A percentile compares a stretch with the other conserved stretches of the same genome.
phyloP scores from a whole-genome alignment of 163 green algal species.

The Scenedesmus sp. region DNA sequence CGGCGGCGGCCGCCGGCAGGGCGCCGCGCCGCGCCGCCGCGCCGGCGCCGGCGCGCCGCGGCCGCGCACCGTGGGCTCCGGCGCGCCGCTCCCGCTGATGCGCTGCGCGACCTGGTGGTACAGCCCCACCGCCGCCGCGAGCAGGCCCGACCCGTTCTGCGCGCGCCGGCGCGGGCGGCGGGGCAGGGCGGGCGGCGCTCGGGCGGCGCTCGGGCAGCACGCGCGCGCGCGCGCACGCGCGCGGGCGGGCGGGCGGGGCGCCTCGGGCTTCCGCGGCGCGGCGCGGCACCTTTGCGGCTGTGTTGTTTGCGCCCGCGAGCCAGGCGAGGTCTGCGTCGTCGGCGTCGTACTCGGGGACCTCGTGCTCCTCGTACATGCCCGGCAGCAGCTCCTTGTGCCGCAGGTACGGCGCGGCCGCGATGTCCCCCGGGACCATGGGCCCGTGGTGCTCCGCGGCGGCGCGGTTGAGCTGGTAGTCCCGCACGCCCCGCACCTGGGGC shows the following conservation, averaged over 20 bases:
- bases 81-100: not conserved
- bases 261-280: no score
- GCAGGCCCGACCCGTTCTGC: no score
- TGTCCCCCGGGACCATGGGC: slow-evolving; percentile 23
- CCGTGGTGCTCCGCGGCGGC: slow-evolving; percentile 22
- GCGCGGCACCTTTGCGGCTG: slow-evolving; percentile 70
- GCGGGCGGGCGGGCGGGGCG: no score
- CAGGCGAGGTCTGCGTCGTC: slow-evolving; percentile 73
- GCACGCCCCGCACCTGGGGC: slow-evolving; percentile 48
- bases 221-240: no score
- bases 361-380: slow-evolving; percentile 32
- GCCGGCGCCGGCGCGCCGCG: no score
- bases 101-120: slow-evolving; percentile 36
- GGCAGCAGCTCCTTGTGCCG: slow-evolving; percentile 32
- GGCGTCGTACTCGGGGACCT: slow-evolving; percentile 75
- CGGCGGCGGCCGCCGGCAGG: no score
- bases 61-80: not conserved
- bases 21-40: no score
- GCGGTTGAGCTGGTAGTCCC: slow-evolving; percentile 54
- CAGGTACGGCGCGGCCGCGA: slow-evolving; percentile 44
- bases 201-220: no score
- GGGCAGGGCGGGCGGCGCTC: no score
- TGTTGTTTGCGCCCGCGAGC: no score
- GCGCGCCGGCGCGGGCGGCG: no score
- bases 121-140: slow-evolving; percentile 62